Conservation (phyloP, 1,284 basidiomycete genomes). For the Fomitopsis betulina region DNA sequence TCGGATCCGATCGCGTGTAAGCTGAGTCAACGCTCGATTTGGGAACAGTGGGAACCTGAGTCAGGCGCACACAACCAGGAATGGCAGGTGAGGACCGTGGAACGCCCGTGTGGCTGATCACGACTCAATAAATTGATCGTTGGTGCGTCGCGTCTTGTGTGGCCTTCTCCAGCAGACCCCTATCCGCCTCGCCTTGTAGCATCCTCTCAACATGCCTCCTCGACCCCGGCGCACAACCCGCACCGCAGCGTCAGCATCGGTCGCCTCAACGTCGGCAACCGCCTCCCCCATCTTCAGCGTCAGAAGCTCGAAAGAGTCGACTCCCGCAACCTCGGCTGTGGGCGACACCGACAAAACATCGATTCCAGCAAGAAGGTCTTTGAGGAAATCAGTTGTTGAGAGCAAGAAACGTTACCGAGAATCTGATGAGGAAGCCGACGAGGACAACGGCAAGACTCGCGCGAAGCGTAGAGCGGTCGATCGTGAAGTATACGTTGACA, state of each 20-base stretch:
- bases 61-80: neutral
- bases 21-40: neutral
- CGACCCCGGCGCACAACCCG: slow-evolving; percentile 19
- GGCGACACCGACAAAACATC: slow-evolving; percentile 13
- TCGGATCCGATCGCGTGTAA: neutral
- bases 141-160: slow-evolving; percentile 4
- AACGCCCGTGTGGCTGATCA: neutral
- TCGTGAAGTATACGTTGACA: slow-evolving; percentile 42
- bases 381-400: slow-evolving; percentile 10
- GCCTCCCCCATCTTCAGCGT: slow-evolving; percentile 43
- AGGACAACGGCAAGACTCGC: slow-evolving; percentile 6
- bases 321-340: slow-evolving; percentile 41
- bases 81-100: neutral
- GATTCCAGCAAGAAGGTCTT: slow-evolving; percentile 11
- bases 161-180: neutral
- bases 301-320: slow-evolving; percentile 32
- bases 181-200: neutral
- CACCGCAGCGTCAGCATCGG: slow-evolving; percentile 18
- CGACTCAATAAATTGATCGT: slow-evolving; percentile 2
- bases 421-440: slow-evolving; percentile 15
- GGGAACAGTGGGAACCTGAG: neutral
- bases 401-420: slow-evolving; percentile 29
- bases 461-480: slow-evolving; percentile 42
- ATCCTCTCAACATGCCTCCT: slow-evolving; percentile 11
- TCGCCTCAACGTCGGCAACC: slow-evolving; percentile 29